Conservation (phyloP, 768 basidiomycete genomes). For the Crassisporium funariophilum region DNA sequence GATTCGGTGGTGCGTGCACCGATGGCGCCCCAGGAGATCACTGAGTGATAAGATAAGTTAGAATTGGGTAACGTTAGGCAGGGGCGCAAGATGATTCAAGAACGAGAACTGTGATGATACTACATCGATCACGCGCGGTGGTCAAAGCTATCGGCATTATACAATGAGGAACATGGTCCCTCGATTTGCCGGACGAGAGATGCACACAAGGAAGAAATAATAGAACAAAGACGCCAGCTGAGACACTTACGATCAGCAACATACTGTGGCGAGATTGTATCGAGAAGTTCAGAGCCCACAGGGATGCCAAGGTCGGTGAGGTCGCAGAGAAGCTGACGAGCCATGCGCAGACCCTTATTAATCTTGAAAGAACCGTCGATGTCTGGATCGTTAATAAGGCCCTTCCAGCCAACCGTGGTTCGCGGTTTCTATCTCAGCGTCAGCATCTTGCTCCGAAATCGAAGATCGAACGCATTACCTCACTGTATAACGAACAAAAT, state of each 20-base stretch:
- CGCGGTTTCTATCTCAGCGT: slow-evolving; percentile 95
- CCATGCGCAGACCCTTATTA: slow-evolving; percentile 92
- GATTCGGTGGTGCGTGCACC: slow-evolving; percentile 97
- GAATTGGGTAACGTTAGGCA: not conserved
- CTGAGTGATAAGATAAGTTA: slow-evolving; percentile 28
- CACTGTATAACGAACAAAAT: slow-evolving; percentile 26
- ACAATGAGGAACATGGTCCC: too few species aligned
- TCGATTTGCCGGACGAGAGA: too few species aligned
- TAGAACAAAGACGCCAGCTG: slow-evolving; percentile 2
- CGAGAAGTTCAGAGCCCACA: slow-evolving; percentile 92
- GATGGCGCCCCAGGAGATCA: slow-evolving; percentile 93
- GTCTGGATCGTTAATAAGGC: slow-evolving; percentile 91
- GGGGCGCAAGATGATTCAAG: slow-evolving; percentile 3
- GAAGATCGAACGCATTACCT: slow-evolving; percentile 25
- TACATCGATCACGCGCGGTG: too few species aligned
- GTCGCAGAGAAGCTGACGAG: slow-evolving; percentile 88
- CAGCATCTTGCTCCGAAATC: slow-evolving; percentile 10
- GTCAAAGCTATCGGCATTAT: too few species aligned
- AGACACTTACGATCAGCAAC: slow-evolving; percentile 64
- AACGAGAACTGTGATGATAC: not conserved
- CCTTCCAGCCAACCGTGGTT: slow-evolving; percentile 98
- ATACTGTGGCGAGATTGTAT: slow-evolving; percentile 78
- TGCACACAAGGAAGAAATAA: not conserved
- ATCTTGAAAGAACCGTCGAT: slow-evolving; percentile 95
- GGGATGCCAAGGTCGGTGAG: slow-evolving; percentile 89